Base-by-base conservation (phyloP, 2,329 filamentous ascomycete genomes). In the Pseudocercospora pini-densiflorae region DNA sequence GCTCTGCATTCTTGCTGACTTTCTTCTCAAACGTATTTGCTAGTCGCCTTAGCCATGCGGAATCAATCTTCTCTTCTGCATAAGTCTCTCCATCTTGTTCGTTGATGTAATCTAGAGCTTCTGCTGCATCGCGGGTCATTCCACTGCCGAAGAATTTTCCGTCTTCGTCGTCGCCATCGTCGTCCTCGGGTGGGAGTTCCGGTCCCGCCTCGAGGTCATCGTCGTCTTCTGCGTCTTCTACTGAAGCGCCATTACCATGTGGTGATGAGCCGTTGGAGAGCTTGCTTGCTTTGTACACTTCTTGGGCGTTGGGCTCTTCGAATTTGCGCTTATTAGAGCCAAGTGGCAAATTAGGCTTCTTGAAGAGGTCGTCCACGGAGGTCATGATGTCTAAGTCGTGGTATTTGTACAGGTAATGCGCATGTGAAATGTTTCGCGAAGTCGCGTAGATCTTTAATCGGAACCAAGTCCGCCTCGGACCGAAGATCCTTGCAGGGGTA, bases 101-200 rank as follows among this genome's bases (percentile, higher is more conserved):
- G 68, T 97, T 93, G 68, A 99, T 88, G 76, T 91, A 98, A 79
- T 98, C 92, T 75, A 99, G 86, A 21, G 95, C 92, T 72, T 93
- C 88, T 2, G 89, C 90, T 71, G 96, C 93, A 71, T 92, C 86
- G 65, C 89, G 86, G 27, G 90, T 92, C 73, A 99, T 90, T 36
- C 95, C 95, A 62, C 93, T 92, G 51, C 94, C 95, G 74, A 97
- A 99, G 83, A 99, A 99, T 10, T 95, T 90, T 0, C 94, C 95
- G 70, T 97, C 95, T 61, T 97, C 93, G 73, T 97, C 94, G 71
- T 94, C 92, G 12, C 79, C 81, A 78, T 82, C 80, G 49, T 84
- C 83, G 2, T 86, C 82, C 57, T 88, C 85, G 5, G 75, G 76
- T 3, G 77, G 77, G 16, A 78, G 71, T 23, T 74, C 72, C 1